Base-by-base conservation (phyloP, 1,284 basidiomycete genomes). In the Tilletia setariae region DNA sequence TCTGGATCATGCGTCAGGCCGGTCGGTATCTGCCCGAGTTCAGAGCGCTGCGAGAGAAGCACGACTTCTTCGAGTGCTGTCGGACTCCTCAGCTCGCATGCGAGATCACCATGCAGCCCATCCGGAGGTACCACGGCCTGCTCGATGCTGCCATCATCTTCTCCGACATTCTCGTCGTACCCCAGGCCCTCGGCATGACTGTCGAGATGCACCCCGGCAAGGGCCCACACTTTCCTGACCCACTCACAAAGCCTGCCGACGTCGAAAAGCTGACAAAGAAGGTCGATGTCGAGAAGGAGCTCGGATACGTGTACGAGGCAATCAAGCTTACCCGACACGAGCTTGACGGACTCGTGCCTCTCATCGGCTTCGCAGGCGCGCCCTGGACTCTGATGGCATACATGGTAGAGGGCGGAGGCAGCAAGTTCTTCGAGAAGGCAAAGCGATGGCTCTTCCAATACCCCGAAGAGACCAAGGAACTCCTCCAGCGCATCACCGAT, bases 1-100 rank as follows among this genome's bases (percentile, higher is more conserved):
- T 96, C 71, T 99, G 95, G 95, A 91, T 98, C 71, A 99, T 99
- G 95, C 88, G 96, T 42, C 95, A 99, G 83, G 96, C 96, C 23
- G 94, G 95, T 59, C 88, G 94, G 66, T 96, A 96, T 84, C 88
- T 97, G 64, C 94, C 94, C 74, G 80, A 82, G 32, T 82, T 82
- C 72, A 76, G 80, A 65, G 76, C 76, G 69, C 72, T 82, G 44
- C 74, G 80, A 35, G 80, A 78, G 64, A 66, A 75, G 62, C 77
- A 81, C 70, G 80, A 82, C 63, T 82, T 82, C 59, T 82, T 82
- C 73, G 74, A 79, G 62, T 81, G 79, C 72, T 82, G 80, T 69
- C 77, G 80, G 16, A 70, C 76, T 44, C 77, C 80, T 7, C 75
- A 76, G 67, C 72, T 82, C 23, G 80, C 80, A 8, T 77, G 76